Evolutionary conservation across 768 basidiomycete species (phyloP), one percentile per base, ranked within the genome.

Genomic region (Phaffia tasmanica): DNA sequence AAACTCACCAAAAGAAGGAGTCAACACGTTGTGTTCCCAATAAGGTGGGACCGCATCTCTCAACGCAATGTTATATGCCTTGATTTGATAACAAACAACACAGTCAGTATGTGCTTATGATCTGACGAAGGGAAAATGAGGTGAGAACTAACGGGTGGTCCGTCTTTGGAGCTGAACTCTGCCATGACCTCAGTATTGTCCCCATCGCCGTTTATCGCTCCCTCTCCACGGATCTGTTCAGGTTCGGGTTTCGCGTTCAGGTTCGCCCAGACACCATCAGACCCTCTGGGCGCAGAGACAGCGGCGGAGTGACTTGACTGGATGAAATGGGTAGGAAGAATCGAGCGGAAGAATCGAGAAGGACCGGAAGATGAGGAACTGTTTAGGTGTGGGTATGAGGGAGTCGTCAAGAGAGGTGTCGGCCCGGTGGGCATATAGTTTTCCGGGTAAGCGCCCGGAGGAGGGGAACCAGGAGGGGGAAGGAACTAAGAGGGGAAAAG

Each of bases 211-310:
- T 69, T 69, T 29, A 67, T 71, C 3, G 68, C 73, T 5, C 71
- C 72, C 57, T 63, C 47, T 70, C 67, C 57, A 16, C n/a, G 35
- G 21, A 53, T 51, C 25, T 70, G 66, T 19, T 65, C 59, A 77
- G 47, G 83, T 72, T 62, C 81, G 64, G 95, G 94, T 75, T 95
- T 95, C 1, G 94, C 94, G 71, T 83, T 85, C 48, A 99, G 84
- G 73, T 98, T 99, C 35, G 87, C 85, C 73, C 97, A 99, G 11
- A 98, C 93, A 2, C 95, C 95, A 71, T 95, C 92, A 72, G 93
- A 91, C 35, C 89, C 77, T 35, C 61, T 27, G 3, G 61, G 54
- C 7, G 68, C 73, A 29, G 74, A 72, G 1, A 73, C 53, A 1
- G 72, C 69, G 23, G 73, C 67, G 7, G 57, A n/a, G 11, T 58